phyloP scores from a whole-genome alignment of 2,329 filamentous ascomycete genomes.

The Ilyonectria destructans region DNA sequence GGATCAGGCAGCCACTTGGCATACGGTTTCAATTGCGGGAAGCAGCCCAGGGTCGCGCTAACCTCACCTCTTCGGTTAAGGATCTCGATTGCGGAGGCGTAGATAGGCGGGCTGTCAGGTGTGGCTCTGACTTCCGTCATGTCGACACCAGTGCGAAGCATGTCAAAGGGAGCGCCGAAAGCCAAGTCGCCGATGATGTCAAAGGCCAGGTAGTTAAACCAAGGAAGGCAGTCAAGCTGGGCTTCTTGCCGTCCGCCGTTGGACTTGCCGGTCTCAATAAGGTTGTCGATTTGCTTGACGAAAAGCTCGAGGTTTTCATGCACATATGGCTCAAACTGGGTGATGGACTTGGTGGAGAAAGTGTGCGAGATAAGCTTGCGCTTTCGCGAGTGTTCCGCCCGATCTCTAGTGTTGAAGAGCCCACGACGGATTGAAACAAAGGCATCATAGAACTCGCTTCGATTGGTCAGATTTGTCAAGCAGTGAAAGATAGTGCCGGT shows the following conservation, averaged over 20 bases:
- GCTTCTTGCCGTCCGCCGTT: constrained; percentile 75
- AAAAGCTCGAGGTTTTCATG: constrained; percentile 84
- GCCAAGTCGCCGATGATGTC: constrained; percentile 67
- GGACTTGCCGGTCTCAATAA: constrained; percentile 64
- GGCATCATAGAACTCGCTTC: constrained; percentile 88
- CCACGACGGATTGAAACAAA: constrained; percentile 91
- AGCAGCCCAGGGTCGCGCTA: constrained; percentile 83
- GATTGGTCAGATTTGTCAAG: not conserved
- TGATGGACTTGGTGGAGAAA: constrained; percentile 86
- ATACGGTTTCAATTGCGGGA: constrained; percentile 83
- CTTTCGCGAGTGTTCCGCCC: constrained; percentile 88
- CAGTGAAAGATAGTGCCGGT: rapidly evolving
- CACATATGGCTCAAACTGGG: constrained; percentile 92
- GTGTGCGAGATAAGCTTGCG: constrained; percentile 91
- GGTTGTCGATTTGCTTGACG: constrained; percentile 79
- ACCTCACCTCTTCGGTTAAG: constrained; percentile 92
- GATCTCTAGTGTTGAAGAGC: constrained; percentile 90
- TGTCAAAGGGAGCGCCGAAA: constrained; percentile 70
- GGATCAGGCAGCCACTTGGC: constrained; percentile 86
- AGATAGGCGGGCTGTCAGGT: constrained; percentile 74
- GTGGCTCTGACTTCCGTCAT: constrained; percentile 80
- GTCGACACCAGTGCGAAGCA: constrained; percentile 84
- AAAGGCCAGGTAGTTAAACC: constrained; percentile 76
- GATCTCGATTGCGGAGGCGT: constrained; percentile 87
- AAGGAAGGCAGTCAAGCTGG: constrained; percentile 81